Base-by-base conservation (phyloP, 1,284 basidiomycete species). In the Trichosporon asahii region DNA sequence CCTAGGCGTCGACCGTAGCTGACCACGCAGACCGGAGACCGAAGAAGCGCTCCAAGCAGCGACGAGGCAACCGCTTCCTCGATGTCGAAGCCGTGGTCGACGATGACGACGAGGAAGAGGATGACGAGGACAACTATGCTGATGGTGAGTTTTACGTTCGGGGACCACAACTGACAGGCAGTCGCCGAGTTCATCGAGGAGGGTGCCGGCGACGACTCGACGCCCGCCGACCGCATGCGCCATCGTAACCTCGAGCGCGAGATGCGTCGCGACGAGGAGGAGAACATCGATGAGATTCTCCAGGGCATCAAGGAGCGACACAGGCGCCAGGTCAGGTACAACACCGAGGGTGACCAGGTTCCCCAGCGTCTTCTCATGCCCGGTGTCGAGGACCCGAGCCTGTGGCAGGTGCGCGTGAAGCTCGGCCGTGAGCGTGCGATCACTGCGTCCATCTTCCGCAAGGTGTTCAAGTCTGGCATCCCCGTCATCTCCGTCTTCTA, bases 281-380 rank as follows among this genome's bases (percentile, higher is more conserved):
- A 90, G 77, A 91, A 93, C 83, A 89, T 94, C 4, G 92, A 93
- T 73, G 89, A 92, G 80, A 91, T 98, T 76, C 95, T 95, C 0
- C 89, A 89, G 76, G 90, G 92, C 76, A 85, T 96, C 76, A 91
- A 89, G 74, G 89, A 93, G 78, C 90, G 94, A 66, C 93, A 97
- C 84, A 87, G 87, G 69, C 86, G 88, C 66, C 86, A 87, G 64
- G 87, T 88, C 31, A 89, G 89, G 66, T 95, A 93, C 79, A 90
- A 91, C 29, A 92, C 92, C 29, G 93, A 95, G 81, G 91, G 93
- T 88, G 96, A 95, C 79, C 91, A 94, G 76, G 90, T 98, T 37
- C 96, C 97, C 0, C 95, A 98, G 79, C 89, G 94, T n/a, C 85
- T 98, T 64, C 87, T 97, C 57, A 98, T 99, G 95, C 96, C 96